Conservation (phyloP, 306 rosid genomes). For the Prunus davidiana region DNA sequence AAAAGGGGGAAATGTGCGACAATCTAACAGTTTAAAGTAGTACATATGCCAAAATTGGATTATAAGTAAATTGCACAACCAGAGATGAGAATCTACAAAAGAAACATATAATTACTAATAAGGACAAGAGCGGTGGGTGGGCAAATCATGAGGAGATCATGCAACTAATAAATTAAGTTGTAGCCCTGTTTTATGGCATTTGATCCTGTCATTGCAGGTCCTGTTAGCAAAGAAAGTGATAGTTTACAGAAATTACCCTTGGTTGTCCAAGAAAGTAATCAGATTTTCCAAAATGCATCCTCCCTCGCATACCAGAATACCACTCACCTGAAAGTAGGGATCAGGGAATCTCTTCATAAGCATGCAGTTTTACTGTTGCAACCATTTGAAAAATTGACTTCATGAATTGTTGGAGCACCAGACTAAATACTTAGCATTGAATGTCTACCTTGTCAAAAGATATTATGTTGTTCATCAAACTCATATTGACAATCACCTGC, state of each 20-base stretch:
- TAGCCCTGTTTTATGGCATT: neutral
- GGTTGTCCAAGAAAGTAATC: conserved; percentile 70
- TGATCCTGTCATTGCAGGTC: neutral
- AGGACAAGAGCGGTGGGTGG: neutral
- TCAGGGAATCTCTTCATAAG: conserved; percentile 27
- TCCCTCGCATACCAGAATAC: conserved; percentile 93
- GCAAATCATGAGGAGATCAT: neutral
- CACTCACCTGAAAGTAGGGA: conserved; percentile 74
- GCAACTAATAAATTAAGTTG: neutral
- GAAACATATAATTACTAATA: neutral
- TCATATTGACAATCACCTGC: conserved; percentile 82
- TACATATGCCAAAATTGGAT: neutral
- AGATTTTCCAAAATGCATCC: conserved; percentile 95
- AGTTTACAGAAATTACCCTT: conserved; percentile 63
- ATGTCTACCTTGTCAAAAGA: conserved; percentile 81
- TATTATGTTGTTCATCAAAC: conserved; percentile 68
- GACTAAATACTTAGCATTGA: neutral
- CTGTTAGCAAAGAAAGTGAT: conserved; percentile 4
- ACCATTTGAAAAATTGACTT: conserved; percentile 12
- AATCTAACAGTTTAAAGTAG: neutral
- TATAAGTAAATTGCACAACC: neutral
- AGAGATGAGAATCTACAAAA: neutral
- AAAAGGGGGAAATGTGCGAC: neutral
- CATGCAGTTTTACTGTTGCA: conserved; percentile 7
- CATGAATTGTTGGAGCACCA: conserved; percentile 8